Evolutionary conservation across 2,329 filamentous ascomycete genomes (phyloP).

Genomic region (Xylariaceae sp.): DNA sequence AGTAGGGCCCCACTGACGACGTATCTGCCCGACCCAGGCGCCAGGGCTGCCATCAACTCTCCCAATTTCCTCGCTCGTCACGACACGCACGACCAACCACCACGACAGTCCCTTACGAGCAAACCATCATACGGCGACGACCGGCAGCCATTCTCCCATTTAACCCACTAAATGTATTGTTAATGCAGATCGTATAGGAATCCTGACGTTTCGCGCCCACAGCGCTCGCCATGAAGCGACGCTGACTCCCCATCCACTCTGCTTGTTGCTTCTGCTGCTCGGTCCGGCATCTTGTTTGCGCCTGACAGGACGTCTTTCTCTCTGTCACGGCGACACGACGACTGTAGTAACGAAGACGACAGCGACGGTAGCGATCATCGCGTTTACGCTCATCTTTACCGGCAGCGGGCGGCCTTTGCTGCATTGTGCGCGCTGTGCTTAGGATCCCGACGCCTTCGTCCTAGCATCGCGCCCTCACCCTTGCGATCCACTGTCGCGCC

Average conservation of each 20-base stretch:
- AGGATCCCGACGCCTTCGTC: background rate
- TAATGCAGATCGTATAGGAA: slow-evolving; percentile 16
- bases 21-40: slow-evolving; percentile 19
- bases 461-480: slow-evolving; percentile 7
- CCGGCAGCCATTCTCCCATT: background rate
- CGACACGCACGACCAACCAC: slow-evolving; percentile 10
- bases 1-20: slow-evolving; percentile 11
- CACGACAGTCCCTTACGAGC: slow-evolving; percentile 6
- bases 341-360: slow-evolving; percentile 9
- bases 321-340: background rate
- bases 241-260: slow-evolving; percentile 7
- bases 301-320: background rate
- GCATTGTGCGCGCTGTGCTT: slow-evolving; percentile 6
- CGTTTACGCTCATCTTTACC: background rate
- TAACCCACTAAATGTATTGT: slow-evolving; percentile 20
- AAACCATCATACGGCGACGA: background rate
- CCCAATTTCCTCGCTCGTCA: slow-evolving; percentile 7
- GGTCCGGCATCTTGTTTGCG: slow-evolving; percentile 2
- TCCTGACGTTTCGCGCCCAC: slow-evolving; percentile 11
- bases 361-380: slow-evolving; percentile 1
- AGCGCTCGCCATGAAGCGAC: slow-evolving; percentile 18
- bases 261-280: background rate
- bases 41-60: background rate
- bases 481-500: slow-evolving; percentile 5
- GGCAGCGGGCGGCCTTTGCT: background rate